These are phyloP conservation scores for Ogataea glucozyma DNA, from an alignment of 805 yeast species.

Conservation along the genomic window DNA sequence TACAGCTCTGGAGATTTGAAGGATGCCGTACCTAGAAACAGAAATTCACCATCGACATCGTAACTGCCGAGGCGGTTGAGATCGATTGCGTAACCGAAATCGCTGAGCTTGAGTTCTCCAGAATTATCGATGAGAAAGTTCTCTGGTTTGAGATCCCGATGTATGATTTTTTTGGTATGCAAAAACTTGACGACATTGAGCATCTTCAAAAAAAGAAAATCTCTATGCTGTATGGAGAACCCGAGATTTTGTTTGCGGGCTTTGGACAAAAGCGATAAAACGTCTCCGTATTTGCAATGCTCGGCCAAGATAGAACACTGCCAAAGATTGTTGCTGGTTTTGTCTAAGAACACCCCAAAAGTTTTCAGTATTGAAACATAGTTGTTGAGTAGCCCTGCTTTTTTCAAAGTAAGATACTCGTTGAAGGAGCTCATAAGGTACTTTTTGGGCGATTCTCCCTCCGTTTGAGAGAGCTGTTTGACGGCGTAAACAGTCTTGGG, in stretches of 20 bases:
- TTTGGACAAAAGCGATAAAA: slow-evolving; percentile 43
- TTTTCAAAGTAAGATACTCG: slow-evolving; percentile 30
- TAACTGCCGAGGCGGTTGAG: slow-evolving; percentile 26
- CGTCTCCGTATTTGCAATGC: slow-evolving; percentile 48
- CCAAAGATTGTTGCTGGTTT: background rate
- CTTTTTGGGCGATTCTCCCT: slow-evolving; percentile 3
- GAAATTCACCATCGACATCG: slow-evolving; percentile 21
- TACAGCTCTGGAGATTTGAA: slow-evolving; percentile 57
- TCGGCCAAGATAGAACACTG: slow-evolving; percentile 41
- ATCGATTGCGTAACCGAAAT: slow-evolving; percentile 53
- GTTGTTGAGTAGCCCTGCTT: slow-evolving; percentile 5
- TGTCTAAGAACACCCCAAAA: slow-evolving; percentile 17
- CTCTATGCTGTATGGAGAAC: slow-evolving; percentile 40
- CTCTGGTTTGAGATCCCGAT: slow-evolving; percentile 57
- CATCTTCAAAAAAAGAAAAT: slow-evolving; percentile 52
- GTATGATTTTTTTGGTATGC: slow-evolving; percentile 45
- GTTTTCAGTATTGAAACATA: slow-evolving; percentile 15
- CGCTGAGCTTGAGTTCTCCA: slow-evolving; percentile 48
- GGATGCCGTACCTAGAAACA: slow-evolving; percentile 50
- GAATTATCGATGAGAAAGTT: slow-evolving; percentile 47
- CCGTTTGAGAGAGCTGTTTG: slow-evolving; percentile 15
- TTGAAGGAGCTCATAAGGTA: slow-evolving; percentile 28
- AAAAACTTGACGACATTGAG: slow-evolving; percentile 47
- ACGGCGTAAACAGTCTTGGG: slow-evolving; percentile 13
- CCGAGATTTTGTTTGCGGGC: slow-evolving; percentile 39